phyloP scores from a whole-genome alignment of 2,329 filamentous ascomycete genomes.

The Aspergillus phoenicis region DNA sequence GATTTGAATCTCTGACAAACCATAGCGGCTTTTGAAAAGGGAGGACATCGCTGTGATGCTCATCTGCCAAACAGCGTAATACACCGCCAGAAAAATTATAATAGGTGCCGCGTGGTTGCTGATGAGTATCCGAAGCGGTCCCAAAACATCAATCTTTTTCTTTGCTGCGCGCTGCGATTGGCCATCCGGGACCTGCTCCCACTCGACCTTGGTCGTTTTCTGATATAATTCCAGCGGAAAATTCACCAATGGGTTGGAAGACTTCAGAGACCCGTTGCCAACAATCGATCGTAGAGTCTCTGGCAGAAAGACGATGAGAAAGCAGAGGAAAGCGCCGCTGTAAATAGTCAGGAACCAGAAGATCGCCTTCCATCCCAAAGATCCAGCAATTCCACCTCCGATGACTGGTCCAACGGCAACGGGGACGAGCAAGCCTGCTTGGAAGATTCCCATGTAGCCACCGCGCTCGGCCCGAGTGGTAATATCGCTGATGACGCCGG shows the following conservation, averaged over 20 bases:
- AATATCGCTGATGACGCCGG: conserved; percentile 72
- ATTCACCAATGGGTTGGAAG: not conserved
- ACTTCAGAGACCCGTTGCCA: conserved; percentile 31
- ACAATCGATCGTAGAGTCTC: conserved; percentile 48
- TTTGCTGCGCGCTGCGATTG: conserved; percentile 17
- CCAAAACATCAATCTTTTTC: conserved; percentile 49
- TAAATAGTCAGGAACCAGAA: conserved; percentile 70
- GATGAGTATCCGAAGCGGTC: conserved; percentile 52
- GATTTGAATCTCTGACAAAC: conserved; percentile 48
- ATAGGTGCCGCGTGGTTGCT: conserved; percentile 49
- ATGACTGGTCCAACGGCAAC: conserved; percentile 61
- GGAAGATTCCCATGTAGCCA: conserved; percentile 70
- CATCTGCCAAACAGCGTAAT: conserved; percentile 61
- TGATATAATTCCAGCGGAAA: conserved; percentile 11
- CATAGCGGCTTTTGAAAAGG: conserved; percentile 50
- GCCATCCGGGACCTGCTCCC: not conserved
- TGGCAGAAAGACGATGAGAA: conserved; percentile 54
- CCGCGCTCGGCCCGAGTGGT: conserved; percentile 70
- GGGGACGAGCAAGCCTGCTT: conserved; percentile 56
- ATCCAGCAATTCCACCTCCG: conserved; percentile 65
- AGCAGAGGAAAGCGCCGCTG: conserved; percentile 47
- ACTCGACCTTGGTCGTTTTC: conserved; percentile 9
- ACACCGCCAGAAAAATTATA: conserved; percentile 53
- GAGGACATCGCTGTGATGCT: conserved; percentile 57
- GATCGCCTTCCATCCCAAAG: conserved; percentile 67